Evolutionary conservation across 495 filamentous ascomycete species (phyloP).

Genomic region (Podospora pseudoanserina): DNA sequence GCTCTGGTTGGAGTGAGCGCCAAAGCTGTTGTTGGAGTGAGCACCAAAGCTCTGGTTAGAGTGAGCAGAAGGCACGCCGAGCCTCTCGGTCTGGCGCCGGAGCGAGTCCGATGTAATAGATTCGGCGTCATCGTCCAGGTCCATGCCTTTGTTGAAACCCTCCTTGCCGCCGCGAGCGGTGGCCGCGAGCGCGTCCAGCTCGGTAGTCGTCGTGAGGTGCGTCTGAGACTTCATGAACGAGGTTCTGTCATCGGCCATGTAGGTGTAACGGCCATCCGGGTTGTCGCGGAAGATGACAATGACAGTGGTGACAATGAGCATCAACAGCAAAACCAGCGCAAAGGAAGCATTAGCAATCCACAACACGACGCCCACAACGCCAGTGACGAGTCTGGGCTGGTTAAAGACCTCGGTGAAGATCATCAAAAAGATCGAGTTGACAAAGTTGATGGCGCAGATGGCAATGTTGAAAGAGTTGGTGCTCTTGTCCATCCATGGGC

Average conservation of each 20-base stretch:
- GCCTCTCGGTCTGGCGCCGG: slow-evolving; percentile 29
- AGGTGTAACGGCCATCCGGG: slow-evolving; percentile 92
- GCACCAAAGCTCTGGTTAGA: background rate
- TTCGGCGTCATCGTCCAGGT: slow-evolving; percentile 77
- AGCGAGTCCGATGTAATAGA: slow-evolving; percentile 53
- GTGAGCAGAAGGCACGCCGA: slow-evolving; percentile 22
- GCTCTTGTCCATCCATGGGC: slow-evolving; percentile 99
- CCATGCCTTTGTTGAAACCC: slow-evolving; percentile 55
- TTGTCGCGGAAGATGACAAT: slow-evolving; percentile 91
- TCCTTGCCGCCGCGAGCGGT: slow-evolving; percentile 89
- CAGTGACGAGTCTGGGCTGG: slow-evolving; percentile 84
- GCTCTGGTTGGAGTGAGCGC: background rate
- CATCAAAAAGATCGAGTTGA: slow-evolving; percentile 82
- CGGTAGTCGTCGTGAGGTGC: slow-evolving; percentile 74
- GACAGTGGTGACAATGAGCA: slow-evolving; percentile 80
- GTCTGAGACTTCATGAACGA: slow-evolving; percentile 98
- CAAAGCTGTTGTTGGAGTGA: slow-evolving; percentile 12
- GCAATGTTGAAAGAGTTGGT: slow-evolving; percentile 97
- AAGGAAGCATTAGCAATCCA: slow-evolving; percentile 90
- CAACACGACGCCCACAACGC: slow-evolving; percentile 93
- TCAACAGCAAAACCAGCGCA: slow-evolving; percentile 75
- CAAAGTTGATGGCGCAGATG: slow-evolving; percentile 83
- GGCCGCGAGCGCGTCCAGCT: slow-evolving; percentile 89
- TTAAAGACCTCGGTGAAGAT: slow-evolving; percentile 83
- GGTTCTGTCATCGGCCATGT: slow-evolving; percentile 92